Base-by-base conservation (phyloP, 1,284 basidiomycete genomes). In the Sporisorium exsertum region DNA sequence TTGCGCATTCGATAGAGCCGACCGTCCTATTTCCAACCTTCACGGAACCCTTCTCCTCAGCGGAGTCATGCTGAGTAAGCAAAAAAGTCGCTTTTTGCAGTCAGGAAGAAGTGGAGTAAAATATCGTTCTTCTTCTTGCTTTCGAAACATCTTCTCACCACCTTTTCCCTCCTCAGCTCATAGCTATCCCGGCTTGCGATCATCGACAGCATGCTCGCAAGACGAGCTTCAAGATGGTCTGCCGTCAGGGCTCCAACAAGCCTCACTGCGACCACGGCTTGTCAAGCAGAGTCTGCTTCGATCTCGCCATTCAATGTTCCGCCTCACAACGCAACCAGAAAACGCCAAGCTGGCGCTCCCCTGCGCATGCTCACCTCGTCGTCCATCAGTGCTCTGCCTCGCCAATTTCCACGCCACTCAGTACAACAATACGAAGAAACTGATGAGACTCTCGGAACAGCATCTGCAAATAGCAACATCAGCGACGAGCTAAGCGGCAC, bases 401-500 rank as follows among this genome's bases (percentile, higher is more conserved):
- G 69, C 9, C 69, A 66, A 22, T 59, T 62, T 22, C 69, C 59
- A 5, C 49, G 33, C 22, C 59, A 59, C 7, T 7, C 57, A n/a
- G 32, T 43, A 15, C 64, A 59, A 4, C 32, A 51, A 6, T 40
- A 52, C 13, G 27, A 51, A 16, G 51, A 52, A 2, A n/a, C 42
- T 8, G 43, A 64, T 0, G 58, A 29, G 2, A 0, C 20, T n/a
- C 3, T 0, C 3, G 29, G 42, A 10, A 46, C 16, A 16, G 26
- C 56, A 12, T 6, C 37, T 18, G 16, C 37, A 2, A 18, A 40
- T 60, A 58, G 47, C 59, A 63, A 65, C 16, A 26, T 66, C 52
- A 67, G 66, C 64, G 67, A 75, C 52, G 72, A 75, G 57, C 67
- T 75, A 3, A 75, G 72, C 49, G 67, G 72, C 27, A 70, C 72